Percentiles rank a stretch among this genome's conserved stretches.
phyloP scores from a whole-genome alignment of 2,329 filamentous ascomycete species.

The Cladorrhinum sp. region DNA sequence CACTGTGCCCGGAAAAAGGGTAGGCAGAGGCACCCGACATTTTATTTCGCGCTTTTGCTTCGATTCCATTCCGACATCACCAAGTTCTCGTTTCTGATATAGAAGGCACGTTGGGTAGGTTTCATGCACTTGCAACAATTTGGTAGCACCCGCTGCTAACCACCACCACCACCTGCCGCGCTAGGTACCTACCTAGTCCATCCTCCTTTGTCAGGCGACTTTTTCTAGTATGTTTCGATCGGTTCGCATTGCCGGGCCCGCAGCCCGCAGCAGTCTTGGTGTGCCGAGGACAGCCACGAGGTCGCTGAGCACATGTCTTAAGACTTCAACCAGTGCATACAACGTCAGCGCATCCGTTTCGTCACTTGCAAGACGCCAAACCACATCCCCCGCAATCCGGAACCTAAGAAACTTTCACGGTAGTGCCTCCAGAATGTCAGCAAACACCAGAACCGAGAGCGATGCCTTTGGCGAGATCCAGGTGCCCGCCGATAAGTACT shows the following conservation, averaged over 20 bases:
- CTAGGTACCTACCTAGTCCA: slow-evolving; percentile 5
- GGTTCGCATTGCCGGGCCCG: slow-evolving; percentile 35
- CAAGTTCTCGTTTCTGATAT: background rate
- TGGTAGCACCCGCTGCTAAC: background rate
- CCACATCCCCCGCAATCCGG: slow-evolving; percentile 23
- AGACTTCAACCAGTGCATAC: slow-evolving; percentile 22
- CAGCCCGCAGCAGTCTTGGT: slow-evolving; percentile 31
- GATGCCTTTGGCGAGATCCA: slow-evolving; percentile 98
- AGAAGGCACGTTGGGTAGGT: background rate
- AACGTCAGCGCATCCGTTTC: slow-evolving; percentile 17
- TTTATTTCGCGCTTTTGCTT: slow-evolving; percentile 8
- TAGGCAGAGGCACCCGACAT: slow-evolving; percentile 2
- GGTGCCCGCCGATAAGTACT: slow-evolving; percentile 91
- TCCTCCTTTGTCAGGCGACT: slow-evolving; percentile 13
- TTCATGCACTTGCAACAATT: background rate
- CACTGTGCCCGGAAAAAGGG: slow-evolving; percentile 1
- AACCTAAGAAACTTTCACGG: slow-evolving; percentile 41
- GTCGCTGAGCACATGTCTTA: slow-evolving; percentile 36
- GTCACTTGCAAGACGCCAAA: slow-evolving; percentile 24
- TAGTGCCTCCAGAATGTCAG: slow-evolving; percentile 47
- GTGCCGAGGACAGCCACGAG: slow-evolving; percentile 36
- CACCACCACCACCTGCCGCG: slow-evolving; percentile 9
- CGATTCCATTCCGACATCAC: too few relatives aligned
- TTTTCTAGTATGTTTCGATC: slow-evolving; percentile 35
- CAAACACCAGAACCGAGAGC: slow-evolving; percentile 75